Conservation (phyloP, 208 protist species). For the Herpetomonas samuelpessoai region DNA sequence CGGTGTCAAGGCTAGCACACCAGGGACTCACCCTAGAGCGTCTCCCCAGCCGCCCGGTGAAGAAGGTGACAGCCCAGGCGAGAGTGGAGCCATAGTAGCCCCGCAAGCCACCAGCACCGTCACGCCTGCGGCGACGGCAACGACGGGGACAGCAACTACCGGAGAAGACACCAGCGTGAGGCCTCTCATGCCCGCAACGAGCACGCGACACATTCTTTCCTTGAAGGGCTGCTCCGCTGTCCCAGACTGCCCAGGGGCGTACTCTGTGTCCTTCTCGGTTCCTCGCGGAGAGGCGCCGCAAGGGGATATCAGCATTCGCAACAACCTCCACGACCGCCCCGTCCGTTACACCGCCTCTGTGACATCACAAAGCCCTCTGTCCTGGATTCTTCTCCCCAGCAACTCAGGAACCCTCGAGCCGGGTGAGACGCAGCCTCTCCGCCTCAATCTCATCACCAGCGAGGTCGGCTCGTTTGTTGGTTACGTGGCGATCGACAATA, state of each 20-base stretch:
- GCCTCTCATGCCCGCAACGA: slow-evolving; percentile 5
- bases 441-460: slow-evolving; percentile 62
- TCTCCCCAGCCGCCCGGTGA: too few species aligned
- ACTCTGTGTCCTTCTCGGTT: slow-evolving; percentile 59
- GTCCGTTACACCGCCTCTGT: slow-evolving; percentile 72
- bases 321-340: slow-evolving; percentile 36
- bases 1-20: not conserved
- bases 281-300: slow-evolving; percentile 60
- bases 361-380: slow-evolving; percentile 74
- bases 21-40: too few species aligned
- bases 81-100: too few species aligned
- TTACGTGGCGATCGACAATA: slow-evolving; percentile 76
- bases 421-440: slow-evolving; percentile 68
- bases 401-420: slow-evolving; percentile 43
- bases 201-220: slow-evolving; percentile 30
- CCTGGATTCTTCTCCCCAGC: slow-evolving; percentile 67
- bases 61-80: too few species aligned
- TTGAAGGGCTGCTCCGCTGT: slow-evolving; percentile 63
- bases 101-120: too few species aligned
- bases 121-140: not conserved
- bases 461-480: slow-evolving; percentile 80
- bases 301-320: slow-evolving; percentile 65
- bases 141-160: not conserved
- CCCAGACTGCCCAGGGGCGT: slow-evolving; percentile 46
- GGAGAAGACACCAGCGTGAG: not conserved